Percentiles rank a stretch among this genome's conserved stretches.
phyloP scores from a whole-genome alignment of 2,329 filamentous ascomycete genomes.

The Fusarium zealandicum region DNA sequence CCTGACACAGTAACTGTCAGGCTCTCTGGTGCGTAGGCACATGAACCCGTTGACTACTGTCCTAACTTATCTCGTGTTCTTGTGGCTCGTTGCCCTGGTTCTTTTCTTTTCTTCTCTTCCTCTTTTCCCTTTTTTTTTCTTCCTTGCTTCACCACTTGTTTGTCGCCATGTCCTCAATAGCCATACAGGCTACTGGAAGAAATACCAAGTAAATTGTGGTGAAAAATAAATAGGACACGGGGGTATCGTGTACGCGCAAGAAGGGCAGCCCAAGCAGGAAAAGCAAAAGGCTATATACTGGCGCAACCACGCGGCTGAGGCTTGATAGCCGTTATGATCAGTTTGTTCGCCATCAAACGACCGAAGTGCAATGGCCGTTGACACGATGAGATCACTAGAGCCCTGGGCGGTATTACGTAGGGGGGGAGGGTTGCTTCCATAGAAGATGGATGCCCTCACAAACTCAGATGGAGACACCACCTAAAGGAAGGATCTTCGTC shows the following conservation, averaged over 20 bases:
- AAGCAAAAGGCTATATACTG: slow-evolving; percentile 7
- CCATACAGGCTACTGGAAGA: slow-evolving; percentile 11
- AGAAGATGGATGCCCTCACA: slow-evolving; percentile 1
- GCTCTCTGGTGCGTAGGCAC: background rate
- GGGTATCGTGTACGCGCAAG: slow-evolving; percentile 25
- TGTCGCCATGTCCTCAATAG: slow-evolving; percentile 2
- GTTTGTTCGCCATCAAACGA: slow-evolving; percentile 2
- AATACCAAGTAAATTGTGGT: background rate
- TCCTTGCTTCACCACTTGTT: background rate
- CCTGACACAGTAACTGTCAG: slow-evolving; percentile 2
- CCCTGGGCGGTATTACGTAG: slow-evolving; percentile 26
- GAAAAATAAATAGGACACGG: slow-evolving; percentile 14
- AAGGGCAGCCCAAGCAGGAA: background rate
- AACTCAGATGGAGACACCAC: slow-evolving; percentile 52
- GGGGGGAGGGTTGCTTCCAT: slow-evolving; percentile 6
- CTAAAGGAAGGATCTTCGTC: slow-evolving; percentile 67
- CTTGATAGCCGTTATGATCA: slow-evolving; percentile 2
- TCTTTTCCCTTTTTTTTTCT: background rate
- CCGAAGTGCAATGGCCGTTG: slow-evolving; percentile 35
- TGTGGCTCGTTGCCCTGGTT: slow-evolving; percentile 1
- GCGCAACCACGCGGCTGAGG: background rate
- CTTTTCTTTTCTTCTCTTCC: background rate
- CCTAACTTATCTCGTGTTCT: slow-evolving; percentile 6
- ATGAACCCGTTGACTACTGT: slow-evolving; percentile 12
- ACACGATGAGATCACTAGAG: slow-evolving; percentile 14